Conservation (phyloP, 2,329 filamentous ascomycete species). For the Samsoniella hepiali region DNA sequence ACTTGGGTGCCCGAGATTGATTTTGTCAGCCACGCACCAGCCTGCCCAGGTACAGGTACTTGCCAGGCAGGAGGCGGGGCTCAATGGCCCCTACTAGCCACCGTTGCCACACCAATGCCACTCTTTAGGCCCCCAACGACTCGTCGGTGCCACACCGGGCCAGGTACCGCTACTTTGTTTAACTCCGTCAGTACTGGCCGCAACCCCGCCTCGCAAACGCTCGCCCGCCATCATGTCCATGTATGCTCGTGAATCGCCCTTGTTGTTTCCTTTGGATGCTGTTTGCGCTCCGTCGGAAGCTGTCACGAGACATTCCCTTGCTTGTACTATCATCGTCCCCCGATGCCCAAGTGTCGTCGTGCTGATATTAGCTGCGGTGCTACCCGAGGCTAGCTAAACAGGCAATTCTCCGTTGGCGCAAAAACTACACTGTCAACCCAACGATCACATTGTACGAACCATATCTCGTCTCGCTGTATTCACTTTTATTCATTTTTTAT, state of each 20-base stretch:
- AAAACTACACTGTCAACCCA: not conserved
- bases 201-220: slow-evolving; percentile 1
- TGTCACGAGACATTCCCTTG: not conserved
- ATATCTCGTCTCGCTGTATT: not conserved
- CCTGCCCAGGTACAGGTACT: slow-evolving; percentile 7
- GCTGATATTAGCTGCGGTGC: not conserved
- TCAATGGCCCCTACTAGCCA: not conserved
- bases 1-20: not conserved
- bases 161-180: not conserved
- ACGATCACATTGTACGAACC: not conserved
- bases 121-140: not conserved
- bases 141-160: not conserved
- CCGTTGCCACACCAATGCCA: slow-evolving; percentile 18
- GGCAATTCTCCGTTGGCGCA: not conserved
- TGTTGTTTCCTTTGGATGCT: not conserved
- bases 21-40: slow-evolving; percentile 14
- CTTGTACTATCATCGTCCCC: not conserved
- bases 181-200: not conserved
- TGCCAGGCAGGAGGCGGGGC: slow-evolving; percentile 5
- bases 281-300: not conserved
- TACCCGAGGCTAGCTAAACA: not conserved
- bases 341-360: not conserved
- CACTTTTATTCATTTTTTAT: slow-evolving; percentile 1
- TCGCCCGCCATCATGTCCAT: not conserved
- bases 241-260: too few relatives aligned